Base-by-base conservation (phyloP, 2,329 filamentous ascomycete species). In the Phaeosphaeriaceae sp. region DNA sequence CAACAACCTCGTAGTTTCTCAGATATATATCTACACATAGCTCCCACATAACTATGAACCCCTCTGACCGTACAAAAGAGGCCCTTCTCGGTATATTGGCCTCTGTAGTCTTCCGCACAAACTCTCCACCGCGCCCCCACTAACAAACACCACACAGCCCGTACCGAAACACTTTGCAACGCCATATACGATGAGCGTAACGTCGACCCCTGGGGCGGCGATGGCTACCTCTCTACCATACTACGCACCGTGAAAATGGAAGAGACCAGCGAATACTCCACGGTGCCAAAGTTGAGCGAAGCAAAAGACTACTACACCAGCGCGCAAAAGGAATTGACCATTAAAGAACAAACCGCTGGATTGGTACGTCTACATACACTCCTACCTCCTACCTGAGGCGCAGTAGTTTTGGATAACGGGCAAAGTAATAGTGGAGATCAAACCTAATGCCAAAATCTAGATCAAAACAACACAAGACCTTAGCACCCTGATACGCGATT, bases 381-480 rank as follows among this genome's bases (percentile, higher is more conserved):
- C 6, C 28, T n/a, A n/a, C 21, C 15, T 16, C 11, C 34, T 2
- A 26, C 16, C 12, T 23, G 13, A 8, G n/a, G n/a, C n/a, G n/a
- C n/a, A n/a, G n/a, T n/a, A n/a, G n/a, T n/a, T 46, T 17, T 29
- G 23, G 21, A 16, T 26, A 42, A 43, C n/a, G 23, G 17, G 18
- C 8, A 17, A 5, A 47, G 18, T 4, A 15, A 4, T 8, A 6
- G n/a, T 13, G 6, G 15, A 6, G 33, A 30, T 15, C 36, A 17
- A 30, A 16, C 33, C 50, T 45, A 46, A 26, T 11, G 7, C 3
- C 41, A 16, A 11, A 3, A 20, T 4, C 15, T 17, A 65, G 83
- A 80, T 87, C 54, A 81, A 82, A 48, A 80, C 83, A 1, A 81
- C 82, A 12, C 85, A 88, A 72, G 84, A 87, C 46, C 75, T 87